phyloP scores from a whole-genome alignment of 148 eudicot genomes.

The Silene conica region DNA sequence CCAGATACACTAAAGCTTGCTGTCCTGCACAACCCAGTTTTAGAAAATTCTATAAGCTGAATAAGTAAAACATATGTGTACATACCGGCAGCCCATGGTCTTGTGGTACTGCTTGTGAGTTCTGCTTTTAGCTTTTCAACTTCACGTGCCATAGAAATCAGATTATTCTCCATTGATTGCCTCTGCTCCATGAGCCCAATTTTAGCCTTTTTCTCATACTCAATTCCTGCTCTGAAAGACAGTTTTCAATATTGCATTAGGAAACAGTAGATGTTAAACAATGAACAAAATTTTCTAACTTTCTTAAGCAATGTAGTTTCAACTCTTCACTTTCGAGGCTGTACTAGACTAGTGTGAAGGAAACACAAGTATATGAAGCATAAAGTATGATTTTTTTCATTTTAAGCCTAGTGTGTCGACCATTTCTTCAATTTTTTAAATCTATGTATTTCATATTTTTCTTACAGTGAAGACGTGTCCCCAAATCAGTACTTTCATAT shows the following conservation, averaged over 20 bases:
- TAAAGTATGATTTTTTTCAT: too few species aligned
- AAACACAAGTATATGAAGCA: background rate
- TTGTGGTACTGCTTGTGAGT: slow-evolving; percentile 47
- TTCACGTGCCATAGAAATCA: slow-evolving; percentile 93
- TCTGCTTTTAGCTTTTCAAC: slow-evolving; percentile 88
- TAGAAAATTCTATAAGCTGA: background rate
- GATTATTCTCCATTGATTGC: slow-evolving; percentile 81
- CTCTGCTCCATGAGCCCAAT: slow-evolving; percentile 82
- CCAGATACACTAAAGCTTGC: background rate
- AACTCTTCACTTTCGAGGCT: background rate
- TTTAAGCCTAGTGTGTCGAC: background rate
- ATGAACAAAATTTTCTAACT: background rate
- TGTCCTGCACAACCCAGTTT: background rate
- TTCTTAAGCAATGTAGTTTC: background rate
- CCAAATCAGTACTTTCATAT: background rate
- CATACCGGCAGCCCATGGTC: slow-evolving; percentile 79
- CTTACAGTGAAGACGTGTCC: background rate
- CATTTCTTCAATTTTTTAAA: background rate
- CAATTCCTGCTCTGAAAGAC: slow-evolving; percentile 60
- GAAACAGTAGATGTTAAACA: background rate
- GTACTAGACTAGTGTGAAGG: background rate
- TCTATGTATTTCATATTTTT: background rate
- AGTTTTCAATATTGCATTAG: slow-evolving; percentile 10
- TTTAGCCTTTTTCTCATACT: slow-evolving; percentile 85
- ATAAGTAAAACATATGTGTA: background rate